phyloP scores from a whole-genome alignment of 306 rosid genomes.

The Trichosanthes cucumerina region DNA sequence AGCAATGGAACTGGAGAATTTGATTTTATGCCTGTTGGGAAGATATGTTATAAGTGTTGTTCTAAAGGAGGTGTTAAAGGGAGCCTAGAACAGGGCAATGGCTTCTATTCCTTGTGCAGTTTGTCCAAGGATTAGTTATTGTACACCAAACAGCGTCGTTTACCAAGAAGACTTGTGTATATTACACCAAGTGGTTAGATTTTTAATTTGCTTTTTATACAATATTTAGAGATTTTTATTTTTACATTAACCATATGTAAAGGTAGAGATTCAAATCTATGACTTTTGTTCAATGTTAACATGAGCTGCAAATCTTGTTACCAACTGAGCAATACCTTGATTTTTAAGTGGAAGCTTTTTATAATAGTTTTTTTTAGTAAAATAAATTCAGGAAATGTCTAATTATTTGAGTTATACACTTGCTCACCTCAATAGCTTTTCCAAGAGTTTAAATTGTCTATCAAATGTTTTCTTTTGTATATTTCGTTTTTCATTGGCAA shows the following conservation, averaged over 20 bases:
- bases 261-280: no score
- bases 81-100: constrained; percentile 32
- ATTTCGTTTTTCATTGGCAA: no score
- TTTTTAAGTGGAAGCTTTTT: no score
- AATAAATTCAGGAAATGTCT: no score
- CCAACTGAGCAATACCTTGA: no score
- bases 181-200: constrained; percentile 54
- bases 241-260: background rate
- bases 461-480: no score
- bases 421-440: no score
- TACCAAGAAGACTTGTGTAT: constrained; percentile 53
- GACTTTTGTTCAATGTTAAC: no score
- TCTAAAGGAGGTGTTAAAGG: constrained; percentile 28
- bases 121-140: constrained; percentile 48
- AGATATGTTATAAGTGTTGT: constrained; percentile 44
- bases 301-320: no score
- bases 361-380: no score
- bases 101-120: constrained; percentile 71
- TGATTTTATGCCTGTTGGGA: constrained; percentile 40
- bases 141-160: constrained; percentile 52
- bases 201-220: constrained; percentile 23
- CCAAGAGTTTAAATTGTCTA: no score
- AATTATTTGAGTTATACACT: no score
- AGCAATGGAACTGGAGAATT: constrained; percentile 62
- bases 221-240: background rate